Conservation (phyloP, 768 basidiomycete genomes). For the Tubosaeta sp. region DNA sequence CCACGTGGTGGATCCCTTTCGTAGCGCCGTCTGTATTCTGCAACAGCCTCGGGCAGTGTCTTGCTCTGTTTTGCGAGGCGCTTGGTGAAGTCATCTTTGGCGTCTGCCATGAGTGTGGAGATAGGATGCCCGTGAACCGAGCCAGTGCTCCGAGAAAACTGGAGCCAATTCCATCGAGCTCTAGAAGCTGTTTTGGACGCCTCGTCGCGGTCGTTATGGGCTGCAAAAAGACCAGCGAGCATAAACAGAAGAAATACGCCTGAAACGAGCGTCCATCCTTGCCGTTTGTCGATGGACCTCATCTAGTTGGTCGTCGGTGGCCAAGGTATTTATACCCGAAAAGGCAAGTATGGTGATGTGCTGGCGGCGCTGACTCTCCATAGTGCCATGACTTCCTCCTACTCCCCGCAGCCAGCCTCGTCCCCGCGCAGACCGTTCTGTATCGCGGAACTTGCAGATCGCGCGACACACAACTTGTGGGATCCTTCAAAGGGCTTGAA, state of each 20-base stretch:
- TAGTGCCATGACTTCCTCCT: conserved; percentile 22
- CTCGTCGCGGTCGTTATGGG: conserved; percentile 24
- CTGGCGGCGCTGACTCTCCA: conserved; percentile 15
- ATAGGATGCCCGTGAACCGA: conserved; percentile 64
- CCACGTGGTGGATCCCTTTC: conserved; percentile 78
- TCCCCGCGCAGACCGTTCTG: conserved; percentile 45
- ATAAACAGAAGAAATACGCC: conserved; percentile 46
- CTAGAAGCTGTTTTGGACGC: background rate
- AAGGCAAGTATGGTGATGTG: conserved; percentile 19
- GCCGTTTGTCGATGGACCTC: conserved; percentile 14
- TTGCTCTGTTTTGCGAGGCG: conserved; percentile 74
- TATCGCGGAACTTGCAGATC: conserved; percentile 63
- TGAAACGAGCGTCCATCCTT: conserved; percentile 40
- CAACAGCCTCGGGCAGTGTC: conserved; percentile 72
- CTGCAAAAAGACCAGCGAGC: conserved; percentile 45
- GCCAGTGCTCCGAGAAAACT: conserved; percentile 9
- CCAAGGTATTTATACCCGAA: conserved; percentile 5
- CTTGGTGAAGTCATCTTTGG: conserved; percentile 64
- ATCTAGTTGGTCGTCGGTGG: conserved; percentile 9
- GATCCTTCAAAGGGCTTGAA: conserved; percentile 60
- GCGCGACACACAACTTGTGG: conserved; percentile 52
- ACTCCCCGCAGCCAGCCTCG: conserved; percentile 15
- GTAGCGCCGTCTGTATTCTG: conserved; percentile 79
- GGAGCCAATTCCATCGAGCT: conserved; percentile 20
- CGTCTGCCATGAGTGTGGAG: conserved; percentile 75